Percentiles rank a stretch among this genome's conserved stretches.
These are phyloP conservation scores for Isatis tinctoria DNA, from an alignment of 345 rosid species.

Conservation along the genomic window DNA sequence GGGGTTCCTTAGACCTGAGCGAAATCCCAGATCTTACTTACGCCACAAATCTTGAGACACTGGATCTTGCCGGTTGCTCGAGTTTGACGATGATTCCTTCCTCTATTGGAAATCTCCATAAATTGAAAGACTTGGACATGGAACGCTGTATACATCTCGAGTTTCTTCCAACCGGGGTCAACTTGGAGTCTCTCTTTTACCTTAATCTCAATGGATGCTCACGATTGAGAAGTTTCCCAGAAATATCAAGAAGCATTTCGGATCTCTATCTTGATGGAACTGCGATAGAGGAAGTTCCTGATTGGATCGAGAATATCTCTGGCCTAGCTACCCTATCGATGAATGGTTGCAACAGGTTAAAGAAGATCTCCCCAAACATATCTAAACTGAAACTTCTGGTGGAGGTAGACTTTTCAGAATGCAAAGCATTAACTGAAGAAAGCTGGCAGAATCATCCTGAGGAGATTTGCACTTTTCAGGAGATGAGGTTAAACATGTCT, in stretches of 20 bases:
- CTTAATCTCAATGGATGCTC: neutral
- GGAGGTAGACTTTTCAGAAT: neutral
- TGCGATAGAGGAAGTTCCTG: neutral
- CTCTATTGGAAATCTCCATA: neutral
- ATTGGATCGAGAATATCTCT: neutral
- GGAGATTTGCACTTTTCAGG: neutral
- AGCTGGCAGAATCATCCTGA: neutral
- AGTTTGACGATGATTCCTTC: neutral
- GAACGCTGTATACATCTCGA: neutral
- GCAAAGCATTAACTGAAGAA: neutral
- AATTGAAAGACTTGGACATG: neutral
- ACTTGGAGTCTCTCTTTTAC: neutral
- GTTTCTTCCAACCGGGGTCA: neutral
- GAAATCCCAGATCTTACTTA: constrained; percentile 14
- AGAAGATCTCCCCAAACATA: constrained; percentile 7
- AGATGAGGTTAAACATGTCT: neutral
- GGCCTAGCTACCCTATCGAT: neutral
- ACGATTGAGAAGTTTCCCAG: neutral
- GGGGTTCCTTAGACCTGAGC: neutral
- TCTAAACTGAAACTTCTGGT: neutral
- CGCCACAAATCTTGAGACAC: constrained; percentile 5
- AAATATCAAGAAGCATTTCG: neutral
- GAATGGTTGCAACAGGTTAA: neutral
- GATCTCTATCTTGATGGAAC: neutral
- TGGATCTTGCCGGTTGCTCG: constrained; percentile 9